phyloP scores from a whole-genome alignment of 129 eudicot genomes.

The Flaveria bidentis region DNA sequence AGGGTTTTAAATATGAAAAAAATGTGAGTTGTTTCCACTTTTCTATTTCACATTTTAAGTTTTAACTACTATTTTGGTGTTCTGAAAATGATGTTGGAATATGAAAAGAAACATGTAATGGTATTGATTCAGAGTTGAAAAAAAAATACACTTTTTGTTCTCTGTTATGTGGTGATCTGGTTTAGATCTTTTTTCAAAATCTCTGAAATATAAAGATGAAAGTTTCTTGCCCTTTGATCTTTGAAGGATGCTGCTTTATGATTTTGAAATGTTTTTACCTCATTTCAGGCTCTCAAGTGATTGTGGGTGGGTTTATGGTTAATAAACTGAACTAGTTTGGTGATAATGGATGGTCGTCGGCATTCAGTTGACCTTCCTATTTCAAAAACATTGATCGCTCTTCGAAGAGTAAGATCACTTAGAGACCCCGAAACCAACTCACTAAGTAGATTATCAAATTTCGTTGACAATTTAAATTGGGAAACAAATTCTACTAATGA shows the following conservation, averaged over 20 bases:
- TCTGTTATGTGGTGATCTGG: slow-evolving; percentile 16
- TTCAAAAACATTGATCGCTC: slow-evolving; percentile 78
- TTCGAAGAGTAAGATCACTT: slow-evolving; percentile 91
- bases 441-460: slow-evolving; percentile 58
- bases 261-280: slow-evolving; percentile 21
- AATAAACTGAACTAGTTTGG: slow-evolving; percentile 8
- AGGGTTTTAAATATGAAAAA: not conserved
- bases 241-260: slow-evolving; percentile 21
- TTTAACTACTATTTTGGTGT: slow-evolving; percentile 9
- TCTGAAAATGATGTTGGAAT: slow-evolving; percentile 16
- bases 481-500: slow-evolving; percentile 69
- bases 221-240: slow-evolving; percentile 21
- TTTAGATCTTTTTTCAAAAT: slow-evolving; percentile 18
- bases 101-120: not conserved
- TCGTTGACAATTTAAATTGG: slow-evolving; percentile 78
- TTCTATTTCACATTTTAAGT: slow-evolving; percentile 1
- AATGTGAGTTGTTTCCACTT: not conserved
- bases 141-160: not conserved
- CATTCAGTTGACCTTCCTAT: slow-evolving; percentile 94
- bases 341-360: slow-evolving; percentile 76
- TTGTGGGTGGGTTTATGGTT: slow-evolving; percentile 27
- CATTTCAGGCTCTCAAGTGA: slow-evolving; percentile 30
- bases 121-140: not conserved
- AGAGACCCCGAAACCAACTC: slow-evolving; percentile 94
- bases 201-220: slow-evolving; percentile 19